phyloP scores from a whole-genome alignment of 441 rosid genomes.

The Mallotus repandus region DNA sequence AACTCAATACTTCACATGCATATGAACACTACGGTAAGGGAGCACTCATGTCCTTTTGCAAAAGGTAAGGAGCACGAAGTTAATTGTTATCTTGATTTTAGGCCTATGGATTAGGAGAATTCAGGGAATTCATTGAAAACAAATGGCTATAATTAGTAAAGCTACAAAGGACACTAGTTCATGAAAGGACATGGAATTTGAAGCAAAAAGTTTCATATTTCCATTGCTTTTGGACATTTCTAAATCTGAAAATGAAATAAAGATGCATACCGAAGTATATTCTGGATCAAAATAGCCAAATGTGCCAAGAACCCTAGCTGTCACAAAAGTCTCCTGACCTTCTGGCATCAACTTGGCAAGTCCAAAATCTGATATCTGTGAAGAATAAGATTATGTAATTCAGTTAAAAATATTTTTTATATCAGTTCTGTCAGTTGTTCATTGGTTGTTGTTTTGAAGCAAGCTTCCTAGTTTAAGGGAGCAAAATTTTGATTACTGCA shows the following conservation, averaged over 20 bases:
- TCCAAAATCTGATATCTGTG: slow-evolving; percentile 91
- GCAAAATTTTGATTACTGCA: neutral
- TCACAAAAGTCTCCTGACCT: slow-evolving; percentile 71
- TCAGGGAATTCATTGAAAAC: neutral
- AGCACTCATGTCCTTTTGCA: neutral
- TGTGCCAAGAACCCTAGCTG: slow-evolving; percentile 93
- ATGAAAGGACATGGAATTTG: slow-evolving; percentile 9
- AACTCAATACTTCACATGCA: neutral
- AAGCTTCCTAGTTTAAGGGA: neutral
- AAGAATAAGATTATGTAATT: slow-evolving; percentile 17
- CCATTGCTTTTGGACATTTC: neutral
- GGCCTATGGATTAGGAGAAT: neutral
- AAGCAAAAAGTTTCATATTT: neutral
- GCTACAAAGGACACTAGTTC: neutral
- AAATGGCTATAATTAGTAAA: neutral
- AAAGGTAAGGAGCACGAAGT: no score
- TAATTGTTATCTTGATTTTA: neutral
- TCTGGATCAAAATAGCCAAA: slow-evolving; percentile 97
- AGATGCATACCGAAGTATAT: slow-evolving; percentile 69
- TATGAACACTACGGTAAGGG: neutral
- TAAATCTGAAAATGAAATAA: neutral
- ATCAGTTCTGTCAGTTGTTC: neutral
- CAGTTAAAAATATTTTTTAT: slow-evolving; percentile 10
- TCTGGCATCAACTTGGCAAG: slow-evolving; percentile 96
- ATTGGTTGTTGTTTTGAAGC: slow-evolving; percentile 1